These are phyloP conservation scores for Fusarium heterosporum DNA, from an alignment of 2,329 filamentous ascomycete species.

Conservation along the genomic window DNA sequence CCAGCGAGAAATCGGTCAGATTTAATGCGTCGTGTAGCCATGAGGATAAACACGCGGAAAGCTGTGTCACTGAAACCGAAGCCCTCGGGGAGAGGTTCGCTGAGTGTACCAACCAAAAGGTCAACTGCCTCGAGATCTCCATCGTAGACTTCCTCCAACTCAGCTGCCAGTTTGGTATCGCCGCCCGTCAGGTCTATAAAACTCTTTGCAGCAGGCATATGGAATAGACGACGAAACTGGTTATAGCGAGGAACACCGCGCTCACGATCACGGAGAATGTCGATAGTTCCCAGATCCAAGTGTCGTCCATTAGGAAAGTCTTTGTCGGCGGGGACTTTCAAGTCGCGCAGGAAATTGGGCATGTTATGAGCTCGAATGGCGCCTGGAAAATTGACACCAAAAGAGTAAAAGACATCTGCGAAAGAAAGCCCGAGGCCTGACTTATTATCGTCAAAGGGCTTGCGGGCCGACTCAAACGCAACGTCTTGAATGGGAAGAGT, in stretches of 20 bases:
- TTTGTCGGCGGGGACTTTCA: constrained; percentile 7
- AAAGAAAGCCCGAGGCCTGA: not conserved
- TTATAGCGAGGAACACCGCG: constrained; percentile 30
- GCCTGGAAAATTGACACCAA: constrained; percentile 20
- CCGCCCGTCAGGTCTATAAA: constrained; percentile 24
- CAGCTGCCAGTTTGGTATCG: constrained; percentile 14
- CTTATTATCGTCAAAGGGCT: not conserved
- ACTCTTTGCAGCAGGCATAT: constrained; percentile 17
- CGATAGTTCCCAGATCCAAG: constrained; percentile 24
- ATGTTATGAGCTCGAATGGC: constrained; percentile 31
- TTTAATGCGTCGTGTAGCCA: constrained; percentile 28
- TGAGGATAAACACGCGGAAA: constrained; percentile 29
- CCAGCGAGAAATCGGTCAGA: constrained; percentile 30
- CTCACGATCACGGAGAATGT: constrained; percentile 32
- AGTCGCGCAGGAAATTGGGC: constrained; percentile 22
- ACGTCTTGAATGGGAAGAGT: constrained; percentile 22
- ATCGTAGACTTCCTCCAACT: constrained; percentile 14
- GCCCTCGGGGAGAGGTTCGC: constrained; percentile 13
- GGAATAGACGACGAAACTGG: constrained; percentile 23
- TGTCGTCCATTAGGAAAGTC: constrained; percentile 23
- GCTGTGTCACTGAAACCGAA: constrained; percentile 32
- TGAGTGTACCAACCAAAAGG: constrained; percentile 20
- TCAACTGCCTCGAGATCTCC: constrained; percentile 14
- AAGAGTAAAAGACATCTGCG: constrained; percentile 28
- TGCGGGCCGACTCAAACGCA: constrained; percentile 18